phyloP scores from a whole-genome alignment of 2,329 filamentous ascomycete species.

The Nothophoma quercina region DNA sequence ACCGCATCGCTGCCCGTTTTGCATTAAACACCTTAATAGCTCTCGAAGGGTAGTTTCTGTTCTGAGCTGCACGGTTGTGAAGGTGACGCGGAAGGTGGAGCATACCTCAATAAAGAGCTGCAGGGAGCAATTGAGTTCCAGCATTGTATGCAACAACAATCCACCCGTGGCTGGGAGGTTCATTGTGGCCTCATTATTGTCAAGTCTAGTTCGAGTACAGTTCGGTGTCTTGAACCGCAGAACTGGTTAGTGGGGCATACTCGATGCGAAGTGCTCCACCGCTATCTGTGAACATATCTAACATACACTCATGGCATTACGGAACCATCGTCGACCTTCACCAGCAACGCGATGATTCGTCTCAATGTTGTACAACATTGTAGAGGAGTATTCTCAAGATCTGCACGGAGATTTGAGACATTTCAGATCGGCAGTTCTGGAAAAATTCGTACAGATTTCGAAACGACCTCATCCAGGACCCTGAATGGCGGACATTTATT shows the following conservation, averaged over 20 bases:
- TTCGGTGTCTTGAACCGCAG: constrained; percentile 1
- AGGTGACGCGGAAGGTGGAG: constrained; percentile 12
- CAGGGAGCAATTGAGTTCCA: neutral
- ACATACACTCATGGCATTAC: constrained; percentile 17
- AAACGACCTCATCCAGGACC: neutral
- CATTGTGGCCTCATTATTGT: constrained; percentile 5
- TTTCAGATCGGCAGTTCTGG: neutral
- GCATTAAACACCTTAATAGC: neutral
- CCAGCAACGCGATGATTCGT: neutral
- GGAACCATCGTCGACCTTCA: constrained; percentile 2
- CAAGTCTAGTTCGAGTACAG: neutral
- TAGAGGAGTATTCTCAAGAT: neutral
- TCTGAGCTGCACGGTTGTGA: neutral
- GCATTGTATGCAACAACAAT: constrained; percentile 7
- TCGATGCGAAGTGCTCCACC: constrained; percentile 12
- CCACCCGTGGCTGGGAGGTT: constrained; percentile 9
- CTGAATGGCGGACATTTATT: constrained; percentile 11
- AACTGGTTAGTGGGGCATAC: constrained; percentile 7
- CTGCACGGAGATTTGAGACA: neutral
- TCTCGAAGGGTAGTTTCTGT: neutral
- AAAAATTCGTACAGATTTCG: neutral
- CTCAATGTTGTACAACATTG: neutral
- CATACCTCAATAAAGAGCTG: constrained; percentile 1
- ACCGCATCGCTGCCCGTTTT: neutral
- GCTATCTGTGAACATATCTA: constrained; percentile 12